Evolutionary conservation across 352 stramenopile species (phyloP).

Genomic region (Sclerospora graminicola): DNA sequence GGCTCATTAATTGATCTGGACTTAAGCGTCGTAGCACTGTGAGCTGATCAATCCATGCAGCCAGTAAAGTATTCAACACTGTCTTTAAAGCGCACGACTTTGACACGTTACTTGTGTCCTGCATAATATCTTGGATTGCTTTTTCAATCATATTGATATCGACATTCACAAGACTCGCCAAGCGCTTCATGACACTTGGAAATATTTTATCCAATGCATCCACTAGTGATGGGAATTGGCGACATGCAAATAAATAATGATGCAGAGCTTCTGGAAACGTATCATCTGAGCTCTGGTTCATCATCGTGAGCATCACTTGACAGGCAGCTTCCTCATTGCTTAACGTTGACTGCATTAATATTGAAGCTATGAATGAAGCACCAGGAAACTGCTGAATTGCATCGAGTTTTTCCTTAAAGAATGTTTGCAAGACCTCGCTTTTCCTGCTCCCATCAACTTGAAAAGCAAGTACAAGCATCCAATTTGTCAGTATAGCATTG

Average conservation of each 20-base stretch:
- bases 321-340: constrained; percentile 4
- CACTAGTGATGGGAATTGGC: constrained; percentile 13
- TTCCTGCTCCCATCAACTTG: constrained; percentile 4
- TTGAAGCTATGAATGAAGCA: constrained; percentile 19
- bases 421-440: constrained; percentile 11
- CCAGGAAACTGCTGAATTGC: constrained; percentile 15
- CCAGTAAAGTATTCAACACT: constrained; percentile 22
- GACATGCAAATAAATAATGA: constrained; percentile 26
- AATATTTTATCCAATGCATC: constrained; percentile 21
- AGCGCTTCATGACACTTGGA: constrained; percentile 18
- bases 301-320: constrained; percentile 22
- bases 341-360: constrained; percentile 9
- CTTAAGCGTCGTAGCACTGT: background rate
- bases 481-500: constrained; percentile 27
- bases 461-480: constrained; percentile 24
- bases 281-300: constrained; percentile 10
- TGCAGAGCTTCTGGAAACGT: constrained; percentile 24
- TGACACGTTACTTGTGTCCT: constrained; percentile 17
- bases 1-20: background rate
- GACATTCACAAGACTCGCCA: constrained; percentile 16
- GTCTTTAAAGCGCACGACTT: constrained; percentile 23
- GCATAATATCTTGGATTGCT: constrained; percentile 22
- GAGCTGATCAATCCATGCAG: constrained; percentile 33
- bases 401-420: constrained; percentile 16
- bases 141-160: constrained; percentile 15